phyloP scores from a whole-genome alignment of 805 yeast species.

The Saccharomycopsis sp. region DNA sequence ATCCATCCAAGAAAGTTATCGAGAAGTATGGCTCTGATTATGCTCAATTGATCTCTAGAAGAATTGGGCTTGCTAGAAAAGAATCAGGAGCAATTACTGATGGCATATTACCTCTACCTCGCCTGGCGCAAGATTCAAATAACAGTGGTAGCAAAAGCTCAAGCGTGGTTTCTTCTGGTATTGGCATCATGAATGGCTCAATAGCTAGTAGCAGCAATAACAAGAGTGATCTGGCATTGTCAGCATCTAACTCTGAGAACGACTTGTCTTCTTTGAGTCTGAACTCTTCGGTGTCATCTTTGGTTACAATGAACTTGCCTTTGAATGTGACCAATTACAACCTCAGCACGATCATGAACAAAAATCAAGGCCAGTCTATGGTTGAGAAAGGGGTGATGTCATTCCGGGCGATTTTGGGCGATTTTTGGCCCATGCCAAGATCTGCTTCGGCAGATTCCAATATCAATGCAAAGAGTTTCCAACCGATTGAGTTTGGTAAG shows the following conservation, averaged over 20 bases:
- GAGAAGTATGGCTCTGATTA: conserved; percentile 13
- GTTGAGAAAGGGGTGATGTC: conserved; percentile 40
- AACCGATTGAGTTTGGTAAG: conserved; percentile 23
- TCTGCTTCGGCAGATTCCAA: conserved; percentile 10
- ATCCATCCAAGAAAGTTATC: conserved; percentile 28
- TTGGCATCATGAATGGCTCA: too few species aligned
- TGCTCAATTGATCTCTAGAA: conserved; percentile 17
- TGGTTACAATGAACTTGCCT: conserved; percentile 53
- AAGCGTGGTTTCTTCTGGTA: too few species aligned
- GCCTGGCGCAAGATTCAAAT: too few species aligned
- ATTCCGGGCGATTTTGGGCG: conserved; percentile 41
- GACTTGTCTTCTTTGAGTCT: conserved; percentile 31
- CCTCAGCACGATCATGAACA: conserved; percentile 31
- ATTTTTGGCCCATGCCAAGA: conserved; percentile 23
- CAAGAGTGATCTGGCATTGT: conserved; percentile 32
- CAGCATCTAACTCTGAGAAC: conserved; percentile 27
- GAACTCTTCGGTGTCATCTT: conserved; percentile 28
- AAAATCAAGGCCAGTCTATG: conserved; percentile 28
- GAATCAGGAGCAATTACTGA: too few species aligned
- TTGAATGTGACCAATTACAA: conserved; percentile 54
- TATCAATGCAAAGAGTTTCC: conserved; percentile 12
- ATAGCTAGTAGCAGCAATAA: too few species aligned
- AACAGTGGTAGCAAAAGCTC: conserved; percentile 24
- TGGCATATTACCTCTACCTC: too few species aligned
- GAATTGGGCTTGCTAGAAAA: conserved; percentile 20